Evolutionary conservation across 352 stramenopile species (phyloP).

Genomic region (Blastocystis sp.): DNA sequence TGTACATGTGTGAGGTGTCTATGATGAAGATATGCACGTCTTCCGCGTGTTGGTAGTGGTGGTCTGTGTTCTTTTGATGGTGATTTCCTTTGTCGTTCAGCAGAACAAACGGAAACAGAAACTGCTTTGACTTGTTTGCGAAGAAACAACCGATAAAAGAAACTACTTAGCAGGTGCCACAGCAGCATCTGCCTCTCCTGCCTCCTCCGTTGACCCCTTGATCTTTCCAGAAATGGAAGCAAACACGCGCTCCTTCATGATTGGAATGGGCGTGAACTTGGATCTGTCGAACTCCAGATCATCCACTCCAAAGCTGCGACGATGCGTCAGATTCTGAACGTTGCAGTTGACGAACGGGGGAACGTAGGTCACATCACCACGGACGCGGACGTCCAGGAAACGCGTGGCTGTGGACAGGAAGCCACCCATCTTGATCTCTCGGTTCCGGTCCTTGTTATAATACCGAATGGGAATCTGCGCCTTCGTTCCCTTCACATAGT

Average conservation of each 20-base stretch:
- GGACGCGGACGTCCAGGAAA: slow-evolving; percentile 4
- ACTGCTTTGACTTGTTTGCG: background rate
- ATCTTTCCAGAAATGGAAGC: slow-evolving; percentile 42
- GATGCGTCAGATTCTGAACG: slow-evolving; percentile 1
- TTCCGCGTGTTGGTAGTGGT: background rate
- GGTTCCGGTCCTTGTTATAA: slow-evolving; percentile 31
- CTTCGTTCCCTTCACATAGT: background rate
- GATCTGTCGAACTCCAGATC: slow-evolving; percentile 32
- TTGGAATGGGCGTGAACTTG: background rate
- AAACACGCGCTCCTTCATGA: background rate
- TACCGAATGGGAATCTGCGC: slow-evolving; percentile 39
- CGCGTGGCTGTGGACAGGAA: slow-evolving; percentile 12
- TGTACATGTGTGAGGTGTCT: background rate
- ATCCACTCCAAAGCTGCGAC: background rate
- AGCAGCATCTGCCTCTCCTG: background rate
- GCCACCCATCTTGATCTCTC: slow-evolving; percentile 32
- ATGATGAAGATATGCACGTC: background rate
- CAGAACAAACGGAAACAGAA: background rate
- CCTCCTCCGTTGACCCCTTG: background rate
- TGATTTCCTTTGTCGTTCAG: background rate
- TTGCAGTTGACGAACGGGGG: slow-evolving; percentile 33
- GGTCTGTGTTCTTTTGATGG: background rate
- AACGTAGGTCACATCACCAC: slow-evolving; percentile 10
- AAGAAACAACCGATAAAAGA: slow-evolving; percentile 16
- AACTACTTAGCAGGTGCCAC: background rate